Conservation (phyloP, 768 basidiomycete genomes). For the Macrolepiota fuliginosa region DNA sequence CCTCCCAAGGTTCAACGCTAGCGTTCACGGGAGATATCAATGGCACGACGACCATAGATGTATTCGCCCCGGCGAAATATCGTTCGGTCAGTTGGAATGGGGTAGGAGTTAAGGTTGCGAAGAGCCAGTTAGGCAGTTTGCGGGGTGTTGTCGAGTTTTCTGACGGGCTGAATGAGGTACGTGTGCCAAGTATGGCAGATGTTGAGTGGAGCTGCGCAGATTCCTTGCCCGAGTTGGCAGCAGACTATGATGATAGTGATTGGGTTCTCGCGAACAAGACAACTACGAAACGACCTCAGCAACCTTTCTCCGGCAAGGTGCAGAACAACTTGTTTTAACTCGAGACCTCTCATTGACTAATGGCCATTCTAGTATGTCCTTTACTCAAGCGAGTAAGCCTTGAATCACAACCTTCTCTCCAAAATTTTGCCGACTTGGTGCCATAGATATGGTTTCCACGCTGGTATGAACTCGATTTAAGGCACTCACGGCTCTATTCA, state of each 20-base stretch:
- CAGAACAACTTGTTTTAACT: constrained; percentile 14
- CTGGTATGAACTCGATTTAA: background rate
- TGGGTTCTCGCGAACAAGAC: constrained; percentile 63
- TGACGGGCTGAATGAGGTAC: constrained; percentile 22
- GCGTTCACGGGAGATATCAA: constrained; percentile 53
- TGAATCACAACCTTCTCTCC: too few relatives aligned
- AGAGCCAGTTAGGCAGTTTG: constrained; percentile 27
- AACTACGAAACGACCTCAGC: constrained; percentile 52
- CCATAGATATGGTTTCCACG: constrained; percentile 4
- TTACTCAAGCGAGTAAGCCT: constrained; percentile 8
- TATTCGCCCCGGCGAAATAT: constrained; percentile 48
- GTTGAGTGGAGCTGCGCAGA: constrained; percentile 57
- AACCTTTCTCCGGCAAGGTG: constrained; percentile 57
- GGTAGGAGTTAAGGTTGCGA: constrained; percentile 26
- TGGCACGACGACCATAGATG: constrained; percentile 45
- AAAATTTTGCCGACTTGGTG: background rate
- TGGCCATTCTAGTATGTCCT: background rate
- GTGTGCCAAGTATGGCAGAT: constrained; percentile 36
- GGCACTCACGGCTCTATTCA: background rate
- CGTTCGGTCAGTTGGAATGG: constrained; percentile 62
- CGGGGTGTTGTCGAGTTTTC: constrained; percentile 21
- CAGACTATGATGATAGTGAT: constrained; percentile 49
- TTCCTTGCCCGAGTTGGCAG: constrained; percentile 57
- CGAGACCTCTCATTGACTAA: too few relatives aligned
- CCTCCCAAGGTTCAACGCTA: constrained; percentile 21